phyloP scores from a whole-genome alignment of 1,284 basidiomycete species.

The Golubevia sp. region DNA sequence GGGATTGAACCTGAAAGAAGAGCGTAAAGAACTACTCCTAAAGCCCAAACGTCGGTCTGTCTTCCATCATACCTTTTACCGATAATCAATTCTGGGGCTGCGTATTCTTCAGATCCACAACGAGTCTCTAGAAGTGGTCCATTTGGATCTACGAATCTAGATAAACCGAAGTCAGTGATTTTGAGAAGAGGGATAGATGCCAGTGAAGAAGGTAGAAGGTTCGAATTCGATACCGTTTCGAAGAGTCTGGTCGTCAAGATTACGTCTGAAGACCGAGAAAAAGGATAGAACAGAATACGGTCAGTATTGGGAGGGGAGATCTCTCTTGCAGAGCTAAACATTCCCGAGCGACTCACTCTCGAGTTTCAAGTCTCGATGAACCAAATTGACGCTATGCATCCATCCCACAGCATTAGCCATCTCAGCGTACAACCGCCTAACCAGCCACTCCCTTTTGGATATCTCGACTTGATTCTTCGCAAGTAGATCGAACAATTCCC shows the following conservation, averaged over 20 bases:
- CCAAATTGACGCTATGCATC: slow-evolving; percentile 84
- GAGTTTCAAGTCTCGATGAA: slow-evolving; percentile 91
- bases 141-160: slow-evolving; percentile 77
- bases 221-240: slow-evolving; percentile 9
- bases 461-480: slow-evolving; percentile 71
- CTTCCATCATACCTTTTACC: slow-evolving; percentile 79
- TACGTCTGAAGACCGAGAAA: slow-evolving; percentile 59
- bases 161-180: slow-evolving; percentile 86
- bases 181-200: slow-evolving; percentile 74
- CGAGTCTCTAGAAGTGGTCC: slow-evolving; percentile 78
- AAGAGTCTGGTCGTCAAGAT: slow-evolving; percentile 33
- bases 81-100: slow-evolving; percentile 86
- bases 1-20: slow-evolving; percentile 69
- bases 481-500: slow-evolving; percentile 78
- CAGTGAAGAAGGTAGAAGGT: slow-evolving; percentile 58
- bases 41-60: slow-evolving; percentile 86
- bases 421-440: slow-evolving; percentile 78
- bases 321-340: too few species aligned
- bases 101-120: slow-evolving; percentile 88
- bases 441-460: slow-evolving; percentile 66
- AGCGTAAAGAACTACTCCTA: slow-evolving; percentile 81
- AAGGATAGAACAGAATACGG: slow-evolving; percentile 65
- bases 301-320: slow-evolving; percentile 67
- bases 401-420: slow-evolving; percentile 80
- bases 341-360: slow-evolving; percentile 72